phyloP scores from a whole-genome alignment of 2,329 filamentous ascomycete species.

The Phaeosphaeriaceae sp. region DNA sequence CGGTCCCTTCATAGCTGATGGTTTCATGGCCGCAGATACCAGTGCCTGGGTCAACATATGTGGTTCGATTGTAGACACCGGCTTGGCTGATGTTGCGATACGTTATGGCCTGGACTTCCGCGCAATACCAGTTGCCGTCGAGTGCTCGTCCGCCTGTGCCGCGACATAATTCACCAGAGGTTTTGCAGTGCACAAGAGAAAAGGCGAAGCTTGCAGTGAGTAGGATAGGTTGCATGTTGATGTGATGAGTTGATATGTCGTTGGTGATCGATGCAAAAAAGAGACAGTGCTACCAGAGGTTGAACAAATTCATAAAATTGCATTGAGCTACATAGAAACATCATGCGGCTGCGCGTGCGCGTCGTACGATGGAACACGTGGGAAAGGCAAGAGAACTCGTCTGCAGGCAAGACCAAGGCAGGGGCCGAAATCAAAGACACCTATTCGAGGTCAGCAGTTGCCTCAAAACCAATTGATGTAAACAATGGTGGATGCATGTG shows the following conservation, averaged over 20 bases:
- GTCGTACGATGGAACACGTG: neutral
- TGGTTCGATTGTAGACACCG: conserved; percentile 71
- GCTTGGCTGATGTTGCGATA: conserved; percentile 67
- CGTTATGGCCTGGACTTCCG: conserved; percentile 69
- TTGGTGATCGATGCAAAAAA: neutral
- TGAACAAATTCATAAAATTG: neutral
- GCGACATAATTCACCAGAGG: conserved; percentile 42
- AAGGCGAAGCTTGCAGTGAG: conserved; percentile 17
- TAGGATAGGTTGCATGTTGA: conserved; percentile 29
- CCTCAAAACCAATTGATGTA: neutral
- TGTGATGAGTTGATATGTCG: conserved; percentile 7
- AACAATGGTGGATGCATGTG: conserved; percentile 8
- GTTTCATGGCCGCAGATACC: conserved; percentile 62
- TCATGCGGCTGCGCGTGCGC: neutral
- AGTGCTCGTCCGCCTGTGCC: conserved; percentile 40
- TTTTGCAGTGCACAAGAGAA: conserved; percentile 28
- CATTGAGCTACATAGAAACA: neutral
- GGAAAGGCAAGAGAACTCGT: neutral
- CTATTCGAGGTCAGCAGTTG: conserved; percentile 1
- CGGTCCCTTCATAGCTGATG: conserved; percentile 64
- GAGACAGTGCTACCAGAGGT: neutral
- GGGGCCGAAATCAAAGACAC: neutral
- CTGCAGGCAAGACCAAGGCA: neutral
- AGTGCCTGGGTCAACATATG: conserved; percentile 63
- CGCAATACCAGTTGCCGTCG: conserved; percentile 71